Evolutionary conservation across 2,329 filamentous ascomycete species (phyloP).

Genomic region (Sporothrix mexicana): DNA sequence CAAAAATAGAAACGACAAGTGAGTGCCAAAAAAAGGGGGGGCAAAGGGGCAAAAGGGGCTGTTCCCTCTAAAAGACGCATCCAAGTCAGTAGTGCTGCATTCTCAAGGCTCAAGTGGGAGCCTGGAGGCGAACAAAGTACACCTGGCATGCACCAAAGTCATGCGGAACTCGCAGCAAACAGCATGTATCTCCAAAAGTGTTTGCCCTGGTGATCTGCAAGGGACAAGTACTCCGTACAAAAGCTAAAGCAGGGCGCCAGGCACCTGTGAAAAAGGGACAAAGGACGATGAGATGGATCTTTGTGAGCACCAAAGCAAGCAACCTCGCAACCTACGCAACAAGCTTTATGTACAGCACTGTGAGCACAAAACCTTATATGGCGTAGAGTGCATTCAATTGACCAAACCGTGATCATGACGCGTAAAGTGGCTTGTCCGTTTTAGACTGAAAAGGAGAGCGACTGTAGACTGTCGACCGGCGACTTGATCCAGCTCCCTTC

Average conservation of each 20-base stretch:
- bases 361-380: not conserved
- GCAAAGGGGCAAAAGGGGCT: constrained; percentile 13
- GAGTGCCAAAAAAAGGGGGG: not conserved
- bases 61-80: not conserved
- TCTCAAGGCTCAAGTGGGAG: not conserved
- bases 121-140: not conserved
- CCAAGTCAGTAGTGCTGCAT: not conserved
- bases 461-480: not conserved
- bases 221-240: not conserved
- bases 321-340: no score
- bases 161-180: not conserved
- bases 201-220: not conserved
- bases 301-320: no score
- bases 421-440: constrained; percentile 1
- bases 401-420: not conserved
- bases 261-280: not conserved
- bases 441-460: not conserved
- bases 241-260: not conserved
- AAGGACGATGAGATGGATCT: not conserved
- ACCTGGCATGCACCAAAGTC: not conserved
- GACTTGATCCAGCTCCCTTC: constrained; percentile 14
- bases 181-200: not conserved
- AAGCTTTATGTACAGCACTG: not conserved
- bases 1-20: constrained; percentile 17
- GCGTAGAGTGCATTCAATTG: not conserved